Evolutionary conservation across 805 yeast species (phyloP), one percentile per base, ranked within the genome.

Genomic region (Sporopachydermia lactativora): DNA sequence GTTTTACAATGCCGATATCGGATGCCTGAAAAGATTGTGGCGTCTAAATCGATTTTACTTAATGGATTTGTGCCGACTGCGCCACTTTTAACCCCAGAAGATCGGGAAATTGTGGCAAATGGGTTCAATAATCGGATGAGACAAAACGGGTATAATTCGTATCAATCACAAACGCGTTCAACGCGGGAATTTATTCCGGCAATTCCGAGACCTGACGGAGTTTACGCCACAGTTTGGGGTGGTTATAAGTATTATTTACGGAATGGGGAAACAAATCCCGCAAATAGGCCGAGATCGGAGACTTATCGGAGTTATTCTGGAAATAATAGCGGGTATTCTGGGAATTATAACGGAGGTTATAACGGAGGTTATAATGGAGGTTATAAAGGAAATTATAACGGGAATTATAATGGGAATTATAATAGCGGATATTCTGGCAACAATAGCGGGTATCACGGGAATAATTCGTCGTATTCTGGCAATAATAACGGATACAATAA

Each of bases 11-110:
- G 36, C 17, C 15, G 44, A 11, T 61, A 36, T 28, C 14, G 38
- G 43, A 17, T 39, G 39, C 18, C 42, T 13, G 6, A 19, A 18
- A 8, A 14, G 19, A 13, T 18, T 35, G 36, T 42, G 24, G 19
- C 31, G 47, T 38, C 40, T 3, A 45, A 46, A 31, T 48, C 53
- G 8, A 47, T 43, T 39, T 24, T 45, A 16, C 36, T 45, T 5
- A 36, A 42, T 5, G 52, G 52, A 36, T 17, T 44, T 52, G 5
- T 75, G 57, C 48, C 51, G 68, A 36, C 61, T 56, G 42, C 43
- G 28, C 8, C 34, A 41, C 34, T 77, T 4, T 62, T 89, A 37
- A 74, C 75, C 3, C 73, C 71, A 34, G 79, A 77, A 38, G 96
- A 88, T 50, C 71, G 67, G 42, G 84, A 79, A 46, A 61, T 68